These are phyloP conservation scores for Cronartium ribicola DNA, from an alignment of 1,284 basidiomycete genomes.

Conservation along the genomic window DNA sequence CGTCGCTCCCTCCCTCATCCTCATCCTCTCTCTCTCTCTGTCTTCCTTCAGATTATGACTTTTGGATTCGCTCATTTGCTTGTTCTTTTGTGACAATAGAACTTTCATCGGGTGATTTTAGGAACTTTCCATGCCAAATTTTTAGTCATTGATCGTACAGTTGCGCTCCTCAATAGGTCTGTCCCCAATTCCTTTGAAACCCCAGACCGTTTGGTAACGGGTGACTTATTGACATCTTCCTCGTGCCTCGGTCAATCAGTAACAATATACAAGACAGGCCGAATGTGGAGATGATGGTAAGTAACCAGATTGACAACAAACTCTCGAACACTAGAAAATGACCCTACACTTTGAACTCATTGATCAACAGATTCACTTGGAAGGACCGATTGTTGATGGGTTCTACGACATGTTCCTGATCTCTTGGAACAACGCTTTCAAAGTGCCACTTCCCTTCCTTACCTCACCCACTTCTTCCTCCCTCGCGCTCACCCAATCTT, in stretches of 20 bases:
- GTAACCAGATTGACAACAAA: background rate
- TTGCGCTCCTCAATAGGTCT: conserved; percentile 68
- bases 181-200: background rate
- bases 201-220: background rate
- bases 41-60: conserved; percentile 51
- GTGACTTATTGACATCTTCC: conserved; percentile 12
- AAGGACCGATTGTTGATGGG: conserved; percentile 66
- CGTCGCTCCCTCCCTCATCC: conserved; percentile 42
- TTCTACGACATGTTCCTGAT: conserved; percentile 70
- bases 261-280: conserved; percentile 57
- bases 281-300: conserved; percentile 63
- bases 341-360: background rate
- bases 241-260: background rate
- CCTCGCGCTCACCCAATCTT: conserved; percentile 44
- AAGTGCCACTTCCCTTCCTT: conserved; percentile 60
- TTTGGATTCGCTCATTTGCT: conserved; percentile 56
- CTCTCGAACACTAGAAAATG: background rate
- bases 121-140: conserved; percentile 77
- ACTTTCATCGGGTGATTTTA: conserved; percentile 50
- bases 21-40: conserved; percentile 10
- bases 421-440: conserved; percentile 61
- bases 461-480: conserved; percentile 53
- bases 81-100: conserved; percentile 23
- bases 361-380: conserved; percentile 55
- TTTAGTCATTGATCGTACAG: conserved; percentile 67